Percentiles rank a stretch among this genome's conserved stretches.
Conservation (phyloP, 768 basidiomycete species). For the Lactifluus subvellereus region DNA sequence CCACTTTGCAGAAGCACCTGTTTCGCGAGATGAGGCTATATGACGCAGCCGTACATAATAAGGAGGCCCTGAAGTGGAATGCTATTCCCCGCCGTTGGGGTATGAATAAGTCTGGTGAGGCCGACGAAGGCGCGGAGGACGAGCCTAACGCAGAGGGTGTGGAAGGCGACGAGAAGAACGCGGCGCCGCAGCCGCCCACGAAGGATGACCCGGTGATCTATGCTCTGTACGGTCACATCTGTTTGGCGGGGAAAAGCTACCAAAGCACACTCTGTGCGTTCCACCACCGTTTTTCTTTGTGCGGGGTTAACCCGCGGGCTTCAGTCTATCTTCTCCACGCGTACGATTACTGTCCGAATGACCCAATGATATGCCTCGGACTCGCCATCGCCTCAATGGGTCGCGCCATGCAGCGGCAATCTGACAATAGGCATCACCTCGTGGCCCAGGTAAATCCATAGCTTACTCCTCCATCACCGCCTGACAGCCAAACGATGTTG, state of each 20-base stretch:
- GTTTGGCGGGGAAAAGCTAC: slow-evolving; percentile 79
- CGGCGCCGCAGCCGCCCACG: slow-evolving; percentile 45
- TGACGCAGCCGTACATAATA: slow-evolving; percentile 59
- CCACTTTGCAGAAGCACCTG: slow-evolving; percentile 77
- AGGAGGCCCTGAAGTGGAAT: slow-evolving; percentile 60
- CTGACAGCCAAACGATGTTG: neutral
- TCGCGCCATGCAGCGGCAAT: slow-evolving; percentile 88
- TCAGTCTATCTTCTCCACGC: slow-evolving; percentile 87
- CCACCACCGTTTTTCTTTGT: neutral
- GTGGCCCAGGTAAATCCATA: slow-evolving; percentile 54
- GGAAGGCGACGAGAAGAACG: slow-evolving; percentile 27
- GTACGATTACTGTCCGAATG: slow-evolving; percentile 75
- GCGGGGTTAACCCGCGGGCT: neutral
- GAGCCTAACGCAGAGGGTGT: slow-evolving; percentile 31
- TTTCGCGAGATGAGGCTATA: slow-evolving; percentile 71
- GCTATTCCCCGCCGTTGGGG: slow-evolving; percentile 52
- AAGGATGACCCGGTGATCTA: slow-evolving; percentile 67
- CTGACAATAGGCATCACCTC: slow-evolving; percentile 89
- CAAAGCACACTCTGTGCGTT: slow-evolving; percentile 85
- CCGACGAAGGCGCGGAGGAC: slow-evolving; percentile 38
- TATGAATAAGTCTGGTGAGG: slow-evolving; percentile 38
- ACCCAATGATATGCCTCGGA: slow-evolving; percentile 80
- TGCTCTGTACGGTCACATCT: slow-evolving; percentile 75
- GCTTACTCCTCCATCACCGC: neutral
- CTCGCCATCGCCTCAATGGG: slow-evolving; percentile 84